phyloP scores from a whole-genome alignment of 164 flowering plant species.

The Dillenia suffruticosa region DNA sequence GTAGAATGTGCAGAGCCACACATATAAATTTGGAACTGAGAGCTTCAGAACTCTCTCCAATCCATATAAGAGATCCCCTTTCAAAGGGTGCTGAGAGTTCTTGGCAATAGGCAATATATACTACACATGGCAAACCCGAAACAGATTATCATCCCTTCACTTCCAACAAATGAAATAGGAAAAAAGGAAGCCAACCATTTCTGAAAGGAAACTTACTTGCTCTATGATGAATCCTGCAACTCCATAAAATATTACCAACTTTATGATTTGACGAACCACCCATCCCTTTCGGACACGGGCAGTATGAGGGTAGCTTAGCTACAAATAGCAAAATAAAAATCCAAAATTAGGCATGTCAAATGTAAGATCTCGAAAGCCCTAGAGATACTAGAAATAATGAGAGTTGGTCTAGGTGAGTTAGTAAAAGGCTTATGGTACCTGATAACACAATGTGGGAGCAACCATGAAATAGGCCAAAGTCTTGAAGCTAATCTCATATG shows the following conservation, averaged over 20 bases:
- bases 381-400: neutral
- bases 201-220: constrained; percentile 46
- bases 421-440: constrained; percentile 39
- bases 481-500: constrained; percentile 49
- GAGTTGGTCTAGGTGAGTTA: neutral
- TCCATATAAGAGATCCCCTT: constrained; percentile 80
- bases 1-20: constrained; percentile 99
- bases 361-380: too few species aligned
- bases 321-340: constrained; percentile 16
- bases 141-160: neutral
- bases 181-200: too few species aligned
- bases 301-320: constrained; percentile 89
- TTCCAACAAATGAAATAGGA: constrained; percentile 3
- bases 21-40: constrained; percentile 91
- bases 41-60: constrained; percentile 95
- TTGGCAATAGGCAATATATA: constrained; percentile 92
- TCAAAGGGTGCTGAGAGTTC: constrained; percentile 94
- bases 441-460: constrained; percentile 97
- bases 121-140: constrained; percentile 35
- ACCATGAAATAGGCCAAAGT: constrained; percentile 89
- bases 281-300: constrained; percentile 76
- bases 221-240: constrained; percentile 90
- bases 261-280: constrained; percentile 79
- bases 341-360: too few species aligned
- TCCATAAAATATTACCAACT: constrained; percentile 86